These are phyloP conservation scores for Neonectria neomacrospora DNA, from an alignment of 2,329 filamentous ascomycete genomes.

Conservation along the genomic window DNA sequence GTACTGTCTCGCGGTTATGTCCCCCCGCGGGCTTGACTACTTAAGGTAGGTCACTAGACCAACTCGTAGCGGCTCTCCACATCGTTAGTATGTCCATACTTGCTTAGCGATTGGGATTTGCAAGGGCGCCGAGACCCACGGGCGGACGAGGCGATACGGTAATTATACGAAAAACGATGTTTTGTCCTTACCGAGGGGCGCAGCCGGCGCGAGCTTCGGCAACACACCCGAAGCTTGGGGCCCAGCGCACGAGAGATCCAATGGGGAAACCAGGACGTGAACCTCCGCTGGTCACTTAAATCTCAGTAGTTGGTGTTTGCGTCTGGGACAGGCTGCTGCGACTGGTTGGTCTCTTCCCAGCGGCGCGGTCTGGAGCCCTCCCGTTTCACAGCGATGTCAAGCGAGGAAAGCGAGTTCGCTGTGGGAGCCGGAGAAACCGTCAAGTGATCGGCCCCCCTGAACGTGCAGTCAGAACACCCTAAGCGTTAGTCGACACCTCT, in stretches of 20 bases:
- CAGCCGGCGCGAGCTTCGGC: neutral
- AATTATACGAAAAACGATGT: neutral
- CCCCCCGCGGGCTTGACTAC: neutral
- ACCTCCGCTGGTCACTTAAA: neutral
- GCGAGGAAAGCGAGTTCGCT: too few relatives aligned
- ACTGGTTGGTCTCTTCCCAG: neutral
- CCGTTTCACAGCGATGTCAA: neutral
- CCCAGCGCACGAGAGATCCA: neutral
- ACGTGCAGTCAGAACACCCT: neutral
- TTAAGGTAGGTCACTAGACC: neutral
- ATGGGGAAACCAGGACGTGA: neutral
- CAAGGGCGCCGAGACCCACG: neutral
- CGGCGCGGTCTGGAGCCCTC: too few relatives aligned
- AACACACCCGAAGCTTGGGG: neutral
- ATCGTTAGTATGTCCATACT: neutral
- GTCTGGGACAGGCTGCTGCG: neutral
- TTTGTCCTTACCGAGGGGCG: neutral
- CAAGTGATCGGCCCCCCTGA: neutral
- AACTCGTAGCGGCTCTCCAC: neutral
- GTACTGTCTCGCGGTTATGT: neutral
- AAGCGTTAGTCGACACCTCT: constrained; percentile 1
- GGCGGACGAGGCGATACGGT: neutral
- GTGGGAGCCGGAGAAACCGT: neutral
- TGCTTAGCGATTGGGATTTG: neutral
- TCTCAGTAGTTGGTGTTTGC: too few relatives aligned